Percentiles rank a stretch among this genome's conserved stretches.
phyloP scores from a whole-genome alignment of 1,284 basidiomycete species.

The Trichosporon ovoides region DNA sequence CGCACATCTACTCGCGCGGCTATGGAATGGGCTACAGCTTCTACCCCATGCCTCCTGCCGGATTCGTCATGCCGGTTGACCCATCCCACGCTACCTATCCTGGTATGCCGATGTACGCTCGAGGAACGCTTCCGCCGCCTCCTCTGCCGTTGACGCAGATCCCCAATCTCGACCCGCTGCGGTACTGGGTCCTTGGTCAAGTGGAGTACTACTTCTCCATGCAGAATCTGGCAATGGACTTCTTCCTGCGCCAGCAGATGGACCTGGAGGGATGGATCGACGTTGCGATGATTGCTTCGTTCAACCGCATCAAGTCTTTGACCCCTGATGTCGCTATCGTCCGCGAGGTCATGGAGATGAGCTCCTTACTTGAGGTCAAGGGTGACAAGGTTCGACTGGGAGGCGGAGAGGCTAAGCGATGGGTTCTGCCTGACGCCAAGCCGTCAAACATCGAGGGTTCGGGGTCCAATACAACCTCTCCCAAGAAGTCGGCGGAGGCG shows the following conservation, averaged over 20 bases:
- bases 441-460: conserved; percentile 24
- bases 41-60: conserved; percentile 24
- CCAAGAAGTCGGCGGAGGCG: conserved; percentile 20
- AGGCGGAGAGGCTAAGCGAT: conserved; percentile 58
- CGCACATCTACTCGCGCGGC: conserved; percentile 22
- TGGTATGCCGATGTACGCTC: conserved; percentile 10
- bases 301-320: conserved; percentile 72
- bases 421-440: conserved; percentile 64
- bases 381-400: conserved; percentile 61
- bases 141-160: conserved; percentile 57
- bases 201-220: conserved; percentile 83
- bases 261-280: conserved; percentile 81
- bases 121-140: conserved; percentile 45
- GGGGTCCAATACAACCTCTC: conserved; percentile 5
- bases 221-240: conserved; percentile 77
- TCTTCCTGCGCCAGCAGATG: conserved; percentile 83
- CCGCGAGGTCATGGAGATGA: conserved; percentile 64
- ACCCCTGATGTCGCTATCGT: conserved; percentile 65
- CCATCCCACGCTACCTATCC: background rate
- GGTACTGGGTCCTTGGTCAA: conserved; percentile 64
- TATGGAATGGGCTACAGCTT: conserved; percentile 30
- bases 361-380: conserved; percentile 67
- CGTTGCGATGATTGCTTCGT: conserved; percentile 71
- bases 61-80: conserved; percentile 16
- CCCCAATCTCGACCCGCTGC: conserved; percentile 58